Evolutionary conservation across 2,329 filamentous ascomycete genomes (phyloP), one percentile per base, ranked within the genome.

Genomic region (Scleromitrula shiraiana): DNA sequence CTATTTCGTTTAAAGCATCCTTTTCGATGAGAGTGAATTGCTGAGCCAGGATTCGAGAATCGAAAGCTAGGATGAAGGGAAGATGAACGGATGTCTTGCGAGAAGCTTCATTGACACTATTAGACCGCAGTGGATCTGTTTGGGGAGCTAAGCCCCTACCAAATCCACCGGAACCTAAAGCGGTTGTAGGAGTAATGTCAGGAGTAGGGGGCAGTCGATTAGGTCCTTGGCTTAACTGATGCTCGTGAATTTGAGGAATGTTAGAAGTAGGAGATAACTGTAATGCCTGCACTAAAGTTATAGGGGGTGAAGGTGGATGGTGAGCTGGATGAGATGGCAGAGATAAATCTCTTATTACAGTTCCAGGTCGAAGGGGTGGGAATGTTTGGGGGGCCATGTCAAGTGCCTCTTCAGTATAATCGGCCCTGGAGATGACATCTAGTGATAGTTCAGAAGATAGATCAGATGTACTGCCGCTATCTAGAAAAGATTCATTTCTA

Each of bases 11-110:
- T 19, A 93, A 71, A 1, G 86, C 87, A 62, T 91, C 87, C 64
- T 91, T 90, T 61, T 93, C 87, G 39, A 93, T 87, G 27, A 93
- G 74, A 0, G 86, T 91, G 56, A 93, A 87, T 58, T 93, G 87
- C 64, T 90, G 83, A 2, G 87, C 87, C 22, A 93, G 73, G 3
- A 83, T 71, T 56, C 88, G 81, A 5, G 87, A 88, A 59, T 89
- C 85, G 57, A 89, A 90, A 0, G 85, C 85, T 20, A 93, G 71
- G 48, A 89, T 82, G 64, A 93, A 93, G 0, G 87, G 87, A 29
- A 91, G 66, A 64, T 93, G 87, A 4, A 59, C 52, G 5, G 62
- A 63, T 0, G 56, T 63, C 36, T 62, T 60, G 7, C 59, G 52
- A 12, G 60, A 63, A 36, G 58, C 45, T 33, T 63, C 59, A 19